Base-by-base conservation (phyloP, 352 stramenopile genomes). In the Discostella stelligera region DNA sequence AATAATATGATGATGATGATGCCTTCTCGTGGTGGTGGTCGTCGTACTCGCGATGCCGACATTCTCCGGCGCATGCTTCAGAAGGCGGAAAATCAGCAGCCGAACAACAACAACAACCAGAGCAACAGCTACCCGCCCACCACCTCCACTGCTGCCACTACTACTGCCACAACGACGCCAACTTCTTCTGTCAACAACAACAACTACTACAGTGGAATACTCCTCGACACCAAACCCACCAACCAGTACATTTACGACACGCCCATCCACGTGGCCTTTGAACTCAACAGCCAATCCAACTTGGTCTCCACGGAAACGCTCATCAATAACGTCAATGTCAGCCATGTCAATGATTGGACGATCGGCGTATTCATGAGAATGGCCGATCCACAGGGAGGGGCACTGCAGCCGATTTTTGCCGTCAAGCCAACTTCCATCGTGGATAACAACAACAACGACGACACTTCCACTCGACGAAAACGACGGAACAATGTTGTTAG, bases 341-440 rank as follows among this genome's bases (percentile, higher is more conserved):
- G n/a, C 6, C 48, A 55, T 16, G 20, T 62, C 5, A 30, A 61
- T 13, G 23, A 68, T 25, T 75, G 67, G 67, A 54, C 13, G 4
- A 4, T 75, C 1, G 67, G 67, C 8, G 37, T 75, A 5, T 75
- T 62, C 27, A 68, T 68, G 67, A n/a, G 48, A n/a, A 75, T 75
- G 67, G 67, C 67, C 3, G 20, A 46, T 46, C 67, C 67, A 21
- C 67, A 75, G 25, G 61, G 44, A 6, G 61, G 61, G 1, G 44
- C 32, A 44, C 37, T 71, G 4, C 13, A 27, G 6, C 21, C 54
- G 27, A 71, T 59, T 14, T 7, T 37, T 7, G 58, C 48, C 18
- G 14, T 60, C 23, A 49, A 41, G 61, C 30, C 30, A 3, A n/a
- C 37, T 10, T 14, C 7, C 37, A 44, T 44, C 13, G 37, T 44